These are phyloP conservation scores for Fusarium caatingaense DNA, from an alignment of 2,329 filamentous ascomycete species.

Conservation along the genomic window DNA sequence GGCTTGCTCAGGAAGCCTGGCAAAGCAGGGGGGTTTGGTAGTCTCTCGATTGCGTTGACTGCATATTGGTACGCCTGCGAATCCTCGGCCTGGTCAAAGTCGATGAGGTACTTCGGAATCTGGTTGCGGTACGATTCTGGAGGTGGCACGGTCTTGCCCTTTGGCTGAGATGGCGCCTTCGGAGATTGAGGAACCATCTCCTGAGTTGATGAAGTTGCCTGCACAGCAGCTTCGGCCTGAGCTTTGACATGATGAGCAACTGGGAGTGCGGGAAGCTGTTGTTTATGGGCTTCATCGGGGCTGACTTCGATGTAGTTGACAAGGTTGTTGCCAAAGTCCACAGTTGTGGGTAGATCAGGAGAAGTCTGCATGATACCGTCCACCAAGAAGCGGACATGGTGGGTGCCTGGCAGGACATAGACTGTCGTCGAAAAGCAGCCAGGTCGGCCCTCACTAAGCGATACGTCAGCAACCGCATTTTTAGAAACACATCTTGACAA, in stretches of 20 bases:
- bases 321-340: constrained; percentile 97
- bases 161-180: constrained; percentile 51
- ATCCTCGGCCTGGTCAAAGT: constrained; percentile 88
- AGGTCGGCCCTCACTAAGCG: constrained; percentile 62
- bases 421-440: constrained; percentile 81
- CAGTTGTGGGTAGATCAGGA: constrained; percentile 87
- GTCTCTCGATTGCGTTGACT: constrained; percentile 77
- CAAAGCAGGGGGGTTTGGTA: constrained; percentile 85
- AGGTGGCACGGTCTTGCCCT: constrained; percentile 67
- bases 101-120: constrained; percentile 86
- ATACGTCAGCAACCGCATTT: constrained; percentile 33
- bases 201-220: constrained; percentile 13
- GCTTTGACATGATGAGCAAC: constrained; percentile 47
- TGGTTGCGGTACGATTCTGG: constrained; percentile 74
- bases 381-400: constrained; percentile 96
- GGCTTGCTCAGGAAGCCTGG: constrained; percentile 94
- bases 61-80: constrained; percentile 79
- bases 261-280: constrained; percentile 47
- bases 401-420: constrained; percentile 89
- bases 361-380: constrained; percentile 94
- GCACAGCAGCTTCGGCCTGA: constrained; percentile 19
- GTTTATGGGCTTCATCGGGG: constrained; percentile 70
- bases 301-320: constrained; percentile 98
- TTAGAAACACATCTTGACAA: constrained; percentile 3
- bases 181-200: constrained; percentile 7